A percentile compares a stretch with the other conserved stretches of the same genome.
These are phyloP conservation scores for Dictyostelium intermedium DNA, from an alignment of 78 protist genomes.

Conservation along the genomic window DNA sequence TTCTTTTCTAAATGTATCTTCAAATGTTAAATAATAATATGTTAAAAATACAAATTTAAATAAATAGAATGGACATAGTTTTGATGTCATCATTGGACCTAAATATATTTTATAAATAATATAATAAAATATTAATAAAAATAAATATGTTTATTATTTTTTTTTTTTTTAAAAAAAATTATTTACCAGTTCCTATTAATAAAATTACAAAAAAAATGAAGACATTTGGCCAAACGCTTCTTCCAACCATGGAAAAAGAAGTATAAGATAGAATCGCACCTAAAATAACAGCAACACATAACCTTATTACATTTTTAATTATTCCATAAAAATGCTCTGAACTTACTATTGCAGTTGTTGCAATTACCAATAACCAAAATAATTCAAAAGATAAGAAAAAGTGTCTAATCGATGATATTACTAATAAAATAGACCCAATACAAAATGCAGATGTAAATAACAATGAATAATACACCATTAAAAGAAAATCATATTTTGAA, in stretches of 20 bases:
- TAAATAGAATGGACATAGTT: neutral
- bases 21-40: neutral
- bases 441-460: neutral
- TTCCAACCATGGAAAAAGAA: neutral
- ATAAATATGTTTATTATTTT: too few relatives aligned
- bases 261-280: neutral
- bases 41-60: neutral
- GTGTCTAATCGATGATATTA: neutral
- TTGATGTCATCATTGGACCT: neutral
- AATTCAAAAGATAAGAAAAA: neutral
- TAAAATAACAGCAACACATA: neutral
- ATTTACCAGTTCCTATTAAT: neutral
- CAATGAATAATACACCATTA: neutral
- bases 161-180: neutral
- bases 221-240: neutral
- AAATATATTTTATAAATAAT: neutral
- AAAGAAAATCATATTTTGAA: neutral
- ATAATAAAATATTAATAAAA: neutral
- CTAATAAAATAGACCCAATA: neutral
- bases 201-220: neutral
- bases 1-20: neutral
- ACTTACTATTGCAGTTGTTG: neutral
- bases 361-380: neutral
- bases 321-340: neutral
- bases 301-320: neutral